Evolutionary conservation across 1,284 basidiomycete genomes (phyloP).

Genomic region (Hypsizygus ulmarius): DNA sequence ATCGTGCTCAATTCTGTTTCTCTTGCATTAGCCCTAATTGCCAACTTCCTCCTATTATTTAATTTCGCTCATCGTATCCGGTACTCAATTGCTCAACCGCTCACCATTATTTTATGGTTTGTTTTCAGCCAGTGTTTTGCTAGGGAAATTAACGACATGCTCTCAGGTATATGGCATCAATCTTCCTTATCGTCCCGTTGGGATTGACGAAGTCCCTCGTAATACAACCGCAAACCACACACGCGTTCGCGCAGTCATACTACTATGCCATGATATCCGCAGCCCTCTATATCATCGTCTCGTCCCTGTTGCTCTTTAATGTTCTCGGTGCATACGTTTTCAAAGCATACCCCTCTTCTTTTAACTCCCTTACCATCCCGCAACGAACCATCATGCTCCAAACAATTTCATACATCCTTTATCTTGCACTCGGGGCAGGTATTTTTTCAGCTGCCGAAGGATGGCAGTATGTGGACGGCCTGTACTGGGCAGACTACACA

Average conservation of each 20-base stretch:
- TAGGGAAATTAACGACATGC: neutral
- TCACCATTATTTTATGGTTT: slow-evolving; percentile 36
- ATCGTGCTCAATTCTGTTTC: slow-evolving; percentile 29
- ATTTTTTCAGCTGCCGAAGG: slow-evolving; percentile 33
- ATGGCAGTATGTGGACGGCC: slow-evolving; percentile 35
- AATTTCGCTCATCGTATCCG: slow-evolving; percentile 36
- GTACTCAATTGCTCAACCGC: slow-evolving; percentile 33
- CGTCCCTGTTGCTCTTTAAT: slow-evolving; percentile 34
- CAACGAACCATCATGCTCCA: slow-evolving; percentile 42
- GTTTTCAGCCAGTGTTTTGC: neutral
- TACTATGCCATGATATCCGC: slow-evolving; percentile 37
- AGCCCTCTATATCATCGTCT: slow-evolving; percentile 30
- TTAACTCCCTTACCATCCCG: slow-evolving; percentile 33
- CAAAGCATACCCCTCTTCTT: slow-evolving; percentile 33
- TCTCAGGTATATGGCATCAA: slow-evolving; percentile 32
- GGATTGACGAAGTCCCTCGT: slow-evolving; percentile 22
- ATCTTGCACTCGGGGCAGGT: slow-evolving; percentile 36
- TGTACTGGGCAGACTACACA: slow-evolving; percentile 43
- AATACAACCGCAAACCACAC: slow-evolving; percentile 12
- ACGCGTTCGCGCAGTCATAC: slow-evolving; percentile 33
- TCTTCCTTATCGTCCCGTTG: slow-evolving; percentile 33
- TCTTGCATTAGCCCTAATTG: slow-evolving; percentile 29
- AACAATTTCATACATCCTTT: slow-evolving; percentile 35
- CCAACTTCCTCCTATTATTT: slow-evolving; percentile 34
- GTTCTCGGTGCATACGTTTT: slow-evolving; percentile 30